Conservation (phyloP, 495 filamentous ascomycete species). For the Pseudotulostoma volvatum region DNA sequence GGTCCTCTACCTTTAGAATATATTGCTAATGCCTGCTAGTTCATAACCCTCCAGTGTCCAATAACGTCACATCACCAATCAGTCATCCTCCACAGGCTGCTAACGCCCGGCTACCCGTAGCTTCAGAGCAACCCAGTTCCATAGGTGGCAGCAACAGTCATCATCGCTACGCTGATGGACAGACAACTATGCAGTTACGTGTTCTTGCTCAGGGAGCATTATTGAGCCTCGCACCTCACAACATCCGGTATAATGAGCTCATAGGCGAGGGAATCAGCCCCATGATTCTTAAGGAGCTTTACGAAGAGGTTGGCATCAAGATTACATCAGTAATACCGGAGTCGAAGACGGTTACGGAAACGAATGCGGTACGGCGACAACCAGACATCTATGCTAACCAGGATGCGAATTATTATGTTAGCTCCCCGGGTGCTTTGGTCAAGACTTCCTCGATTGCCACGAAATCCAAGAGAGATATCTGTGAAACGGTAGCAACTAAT, state of each 20-base stretch:
- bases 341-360: constrained; percentile 12
- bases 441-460: not conserved
- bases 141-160: not conserved
- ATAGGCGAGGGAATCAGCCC: constrained; percentile 57
- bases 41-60: constrained; percentile 25
- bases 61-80: constrained; percentile 9
- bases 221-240: constrained; percentile 42
- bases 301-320: constrained; percentile 44
- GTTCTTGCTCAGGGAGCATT: constrained; percentile 56
- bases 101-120: not conserved
- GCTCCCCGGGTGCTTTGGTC: no score
- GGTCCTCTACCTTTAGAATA: not conserved
- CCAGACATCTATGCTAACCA: not conserved
- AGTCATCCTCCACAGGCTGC: no score
- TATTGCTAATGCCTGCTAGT: constrained; percentile 16
- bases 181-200: constrained; percentile 32
- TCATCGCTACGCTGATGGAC: constrained; percentile 1
- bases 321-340: constrained; percentile 5
- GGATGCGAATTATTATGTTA: not conserved
- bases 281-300: constrained; percentile 43
- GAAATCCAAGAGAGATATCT: constrained; percentile 2
- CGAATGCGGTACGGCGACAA: not conserved
- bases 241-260: constrained; percentile 50
- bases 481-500: constrained; percentile 2
- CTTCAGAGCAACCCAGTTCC: not conserved